Evolutionary conservation across 169 alveolate species (phyloP).

Genomic region (Plasmodium inui): DNA sequence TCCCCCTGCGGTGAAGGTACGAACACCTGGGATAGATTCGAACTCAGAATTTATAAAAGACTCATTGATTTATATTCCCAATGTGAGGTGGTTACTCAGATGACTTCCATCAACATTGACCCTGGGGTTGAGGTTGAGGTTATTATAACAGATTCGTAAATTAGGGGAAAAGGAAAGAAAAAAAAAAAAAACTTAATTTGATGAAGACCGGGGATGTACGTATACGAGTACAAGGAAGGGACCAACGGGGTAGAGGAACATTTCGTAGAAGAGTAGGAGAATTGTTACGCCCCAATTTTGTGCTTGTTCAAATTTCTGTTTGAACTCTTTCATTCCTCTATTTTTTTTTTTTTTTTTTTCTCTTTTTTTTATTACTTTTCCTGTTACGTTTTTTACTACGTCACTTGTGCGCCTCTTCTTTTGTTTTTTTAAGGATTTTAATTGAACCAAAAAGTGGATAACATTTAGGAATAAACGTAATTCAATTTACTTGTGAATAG

Average conservation of each 20-base stretch:
- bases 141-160: constrained; percentile 87
- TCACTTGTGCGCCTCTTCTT: not conserved
- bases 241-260: not conserved
- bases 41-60: constrained; percentile 98
- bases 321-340: not conserved
- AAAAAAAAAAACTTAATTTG: not conserved
- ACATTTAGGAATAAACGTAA: not conserved
- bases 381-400: not conserved
- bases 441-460: not conserved
- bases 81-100: constrained; percentile 96
- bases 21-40: constrained; percentile 98
- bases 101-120: constrained; percentile 97
- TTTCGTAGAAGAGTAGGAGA: not conserved
- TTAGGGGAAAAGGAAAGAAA: not conserved
- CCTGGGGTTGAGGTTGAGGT: constrained; percentile 98
- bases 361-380: not conserved
- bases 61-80: constrained; percentile 97
- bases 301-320: not conserved
- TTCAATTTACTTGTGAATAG: not conserved
- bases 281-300: not conserved
- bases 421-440: not conserved
- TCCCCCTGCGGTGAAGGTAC: constrained; percentile 99
- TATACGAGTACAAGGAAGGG: not conserved
- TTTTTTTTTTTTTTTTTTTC: not conserved
- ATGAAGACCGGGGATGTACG: not conserved